Base-by-base conservation (phyloP, 352 stramenopile genomes). In the Globisporangium abappressorium region DNA sequence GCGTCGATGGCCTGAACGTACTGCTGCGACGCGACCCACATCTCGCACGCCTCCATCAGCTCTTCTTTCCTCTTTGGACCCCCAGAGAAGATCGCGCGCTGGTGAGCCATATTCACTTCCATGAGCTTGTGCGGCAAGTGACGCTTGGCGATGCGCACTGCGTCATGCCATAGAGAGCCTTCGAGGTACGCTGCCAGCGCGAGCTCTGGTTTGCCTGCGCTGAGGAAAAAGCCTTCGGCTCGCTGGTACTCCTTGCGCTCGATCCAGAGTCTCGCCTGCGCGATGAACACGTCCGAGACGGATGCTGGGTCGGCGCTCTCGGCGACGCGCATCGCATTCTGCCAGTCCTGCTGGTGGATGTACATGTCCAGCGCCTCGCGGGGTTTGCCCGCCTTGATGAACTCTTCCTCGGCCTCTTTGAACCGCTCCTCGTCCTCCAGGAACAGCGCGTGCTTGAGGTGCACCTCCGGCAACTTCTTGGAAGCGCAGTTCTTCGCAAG, bases 331-430 rank as follows among this genome's bases (percentile, higher is more conserved):
- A 98, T 91, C 11, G 94, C 94, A 60, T 96, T 92, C 55, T 82
- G 75, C 92, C 92, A 98, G 54, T 97, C 87, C 64, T 98, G 90
- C 63, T 98, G 91, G 70, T 98, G 94, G 24, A 98, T 82, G 66
- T 98, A 98, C 95, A 98, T 98, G 53, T 98, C 95, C 59, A 98
- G 90, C 11, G 95, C 95, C 76, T 98, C 95, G 26, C 92, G 83
- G 0, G 93, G 94, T 64, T 98, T 98, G 0, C 85, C 82, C 15
- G 93, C 93, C 62, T 96, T 93, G 65, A 98, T 95, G 66, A 98
- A 98, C 62, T 97, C 92, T 24, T 87, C 81, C 67, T 98, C 93
- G 6, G 92, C 94, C 60, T 98, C 94, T 56, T 94, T 93, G 66
- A 98, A 98, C 0, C 85, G 80, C 67, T 98, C 94, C 62, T 98